These are phyloP conservation scores for Botrytis porri DNA, from an alignment of 2,329 filamentous ascomycete genomes.

Conservation along the genomic window DNA sequence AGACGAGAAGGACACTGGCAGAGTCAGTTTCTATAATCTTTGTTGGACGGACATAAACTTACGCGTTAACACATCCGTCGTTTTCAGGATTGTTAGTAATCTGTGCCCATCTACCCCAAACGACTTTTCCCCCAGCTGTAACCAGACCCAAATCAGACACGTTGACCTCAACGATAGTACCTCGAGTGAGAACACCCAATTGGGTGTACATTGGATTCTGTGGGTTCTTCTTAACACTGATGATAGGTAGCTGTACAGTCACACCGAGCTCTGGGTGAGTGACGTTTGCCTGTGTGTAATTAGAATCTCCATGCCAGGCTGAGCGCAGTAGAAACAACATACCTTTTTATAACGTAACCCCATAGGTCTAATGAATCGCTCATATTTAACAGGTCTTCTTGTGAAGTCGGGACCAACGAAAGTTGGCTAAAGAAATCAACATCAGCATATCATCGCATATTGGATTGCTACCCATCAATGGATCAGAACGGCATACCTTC, in stretches of 20 bases:
- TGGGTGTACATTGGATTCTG: slow-evolving; percentile 91
- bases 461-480: not conserved
- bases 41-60: slow-evolving; percentile 10
- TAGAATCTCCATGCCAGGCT: not conserved
- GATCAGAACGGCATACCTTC: slow-evolving; percentile 40
- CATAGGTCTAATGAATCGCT: slow-evolving; percentile 72
- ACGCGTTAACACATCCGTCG: slow-evolving; percentile 30
- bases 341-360: slow-evolving; percentile 75
- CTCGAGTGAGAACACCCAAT: slow-evolving; percentile 83
- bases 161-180: slow-evolving; percentile 86
- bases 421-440: slow-evolving; percentile 49
- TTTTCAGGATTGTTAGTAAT: slow-evolving; percentile 45
- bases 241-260: slow-evolving; percentile 81
- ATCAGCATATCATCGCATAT: not conserved
- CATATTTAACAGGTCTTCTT: slow-evolving; percentile 72
- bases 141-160: slow-evolving; percentile 88
- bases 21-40: not conserved
- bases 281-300: slow-evolving; percentile 50
- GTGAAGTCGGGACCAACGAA: slow-evolving; percentile 88
- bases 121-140: slow-evolving; percentile 87
- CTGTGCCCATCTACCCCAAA: slow-evolving; percentile 85
- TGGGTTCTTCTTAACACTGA: slow-evolving; percentile 76
- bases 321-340: not conserved
- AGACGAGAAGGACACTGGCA: slow-evolving; percentile 31
- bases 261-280: slow-evolving; percentile 75